phyloP scores from a whole-genome alignment of 768 basidiomycete genomes.

The Leucocoprinus leucothites region DNA sequence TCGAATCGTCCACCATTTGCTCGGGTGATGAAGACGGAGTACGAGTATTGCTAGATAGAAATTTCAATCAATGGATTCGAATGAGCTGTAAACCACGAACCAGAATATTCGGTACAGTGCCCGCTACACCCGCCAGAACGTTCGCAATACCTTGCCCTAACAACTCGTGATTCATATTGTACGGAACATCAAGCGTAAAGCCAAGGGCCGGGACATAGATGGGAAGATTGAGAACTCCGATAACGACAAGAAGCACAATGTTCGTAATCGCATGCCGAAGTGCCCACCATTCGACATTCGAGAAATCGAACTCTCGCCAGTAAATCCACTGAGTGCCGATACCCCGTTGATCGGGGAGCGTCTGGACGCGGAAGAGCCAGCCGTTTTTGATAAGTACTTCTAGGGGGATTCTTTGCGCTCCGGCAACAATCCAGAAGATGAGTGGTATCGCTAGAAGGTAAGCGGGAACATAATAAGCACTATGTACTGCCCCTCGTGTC shows the following conservation, averaged over 20 bases:
- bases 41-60: conserved; percentile 16
- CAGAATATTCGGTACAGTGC: conserved; percentile 20
- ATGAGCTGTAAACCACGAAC: conserved; percentile 12
- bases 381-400: conserved; percentile 10
- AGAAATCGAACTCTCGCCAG: conserved; percentile 22
- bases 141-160: conserved; percentile 21
- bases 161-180: conserved; percentile 24
- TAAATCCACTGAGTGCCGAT: conserved; percentile 21
- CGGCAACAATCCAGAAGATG: conserved; percentile 19
- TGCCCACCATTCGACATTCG: conserved; percentile 21
- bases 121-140: conserved; percentile 18
- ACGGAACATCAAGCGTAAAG: conserved; percentile 20
- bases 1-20: conserved; percentile 24
- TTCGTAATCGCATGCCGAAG: conserved; percentile 18
- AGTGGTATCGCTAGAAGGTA: conserved; percentile 17
- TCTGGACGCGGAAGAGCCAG: conserved; percentile 21
- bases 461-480: conserved; percentile 18
- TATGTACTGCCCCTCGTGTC: conserved; percentile 18
- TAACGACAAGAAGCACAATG: conserved; percentile 20
- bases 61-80: not conserved
- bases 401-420: not conserved
- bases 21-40: conserved; percentile 21
- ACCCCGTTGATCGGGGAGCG: conserved; percentile 8
- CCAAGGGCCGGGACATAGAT: conserved; percentile 22
- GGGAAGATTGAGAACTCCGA: conserved; percentile 22